Evolutionary conservation across 495 filamentous ascomycete species (phyloP).

Genomic region (Tetracladium marchalianum): DNA sequence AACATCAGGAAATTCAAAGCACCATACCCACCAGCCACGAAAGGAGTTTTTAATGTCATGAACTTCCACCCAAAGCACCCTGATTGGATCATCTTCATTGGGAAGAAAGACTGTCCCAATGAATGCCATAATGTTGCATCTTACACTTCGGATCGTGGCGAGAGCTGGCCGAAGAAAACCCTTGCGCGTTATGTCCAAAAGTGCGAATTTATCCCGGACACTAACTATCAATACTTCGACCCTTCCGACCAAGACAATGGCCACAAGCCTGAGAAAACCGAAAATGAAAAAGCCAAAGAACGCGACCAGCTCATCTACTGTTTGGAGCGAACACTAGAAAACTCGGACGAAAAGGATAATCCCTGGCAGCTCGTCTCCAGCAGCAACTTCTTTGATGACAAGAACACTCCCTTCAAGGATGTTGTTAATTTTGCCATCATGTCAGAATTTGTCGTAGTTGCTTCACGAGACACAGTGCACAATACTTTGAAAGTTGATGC

Average conservation of each 20-base stretch:
- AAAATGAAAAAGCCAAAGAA: conserved; percentile 36
- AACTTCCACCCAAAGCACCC: conserved; percentile 71
- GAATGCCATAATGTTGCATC: conserved; percentile 62
- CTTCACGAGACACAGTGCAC: conserved; percentile 52
- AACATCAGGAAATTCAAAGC: conserved; percentile 59
- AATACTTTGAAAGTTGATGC: conserved; percentile 64
- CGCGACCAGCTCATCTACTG: conserved; percentile 59
- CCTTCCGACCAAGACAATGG: not conserved
- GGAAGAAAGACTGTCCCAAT: conserved; percentile 45
- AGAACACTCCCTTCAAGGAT: conserved; percentile 46
- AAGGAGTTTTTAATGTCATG: conserved; percentile 38
- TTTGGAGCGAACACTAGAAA: conserved; percentile 58
- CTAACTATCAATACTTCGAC: conserved; percentile 28
- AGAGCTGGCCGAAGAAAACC: conserved; percentile 50
- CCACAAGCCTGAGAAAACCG: conserved; percentile 22
- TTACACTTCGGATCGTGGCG: conserved; percentile 63
- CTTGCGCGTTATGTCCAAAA: conserved; percentile 57
- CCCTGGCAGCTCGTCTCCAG: conserved; percentile 62
- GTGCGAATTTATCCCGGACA: conserved; percentile 70
- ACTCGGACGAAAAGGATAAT: conserved; percentile 45
- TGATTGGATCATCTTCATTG: conserved; percentile 89
- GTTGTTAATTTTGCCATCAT: conserved; percentile 84
- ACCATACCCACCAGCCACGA: conserved; percentile 30
- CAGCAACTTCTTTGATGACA: conserved; percentile 61
- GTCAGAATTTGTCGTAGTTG: conserved; percentile 91